Evolutionary conservation across 352 stramenopile species (phyloP), one percentile per base, ranked within the genome.

Genomic region (Peronosclerospora sorghi): DNA sequence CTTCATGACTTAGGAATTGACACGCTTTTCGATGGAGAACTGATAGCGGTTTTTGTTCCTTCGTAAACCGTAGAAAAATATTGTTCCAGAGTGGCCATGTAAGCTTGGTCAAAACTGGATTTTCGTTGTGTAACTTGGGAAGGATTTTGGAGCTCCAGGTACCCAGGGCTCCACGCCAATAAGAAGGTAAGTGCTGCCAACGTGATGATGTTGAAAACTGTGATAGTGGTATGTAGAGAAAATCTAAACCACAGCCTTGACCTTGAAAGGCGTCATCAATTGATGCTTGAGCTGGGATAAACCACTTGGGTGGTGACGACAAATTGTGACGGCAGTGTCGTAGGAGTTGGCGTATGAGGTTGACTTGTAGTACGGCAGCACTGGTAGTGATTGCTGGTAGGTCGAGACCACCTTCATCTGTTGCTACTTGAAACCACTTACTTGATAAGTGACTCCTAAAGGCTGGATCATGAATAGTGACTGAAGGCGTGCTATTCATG

Each of bases 1-100:
- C 26, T 0, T 26, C 17, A 13, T 41, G 44, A 13, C 35, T 26
- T 1, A 51, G 18, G 7, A 38, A 39, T 1, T 37, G 19, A n/a
- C 23, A 39, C 1, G 35, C 35, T 12, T 39, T 51, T 2, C 10
- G 15, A 15, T 39, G 35, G 13, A 44, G 34, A 27, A 18, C 19
- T 7, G 44, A 10, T 9, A 44, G 44, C 0, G 10, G 12, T 8
- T 20, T 18, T 3, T 19, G 2, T 4, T 13, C 19, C 8, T 1
- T n/a, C n/a, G n/a, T n/a, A n/a, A n/a, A n/a, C n/a, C n/a, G n/a
- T n/a, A n/a, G n/a, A n/a, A n/a, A n/a, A 0, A 26, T 4, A 10
- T 51, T 51, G 13, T 44, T 44, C 44, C 35, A 51, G 7, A 43
- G 19, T 15, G 27, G 35, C 27, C 44, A 43, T 0, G 35, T 51